A percentile compares a stretch with the other conserved stretches of the same genome.
phyloP scores from a whole-genome alignment of 2,329 filamentous ascomycete species.

The Botrytis porri region DNA sequence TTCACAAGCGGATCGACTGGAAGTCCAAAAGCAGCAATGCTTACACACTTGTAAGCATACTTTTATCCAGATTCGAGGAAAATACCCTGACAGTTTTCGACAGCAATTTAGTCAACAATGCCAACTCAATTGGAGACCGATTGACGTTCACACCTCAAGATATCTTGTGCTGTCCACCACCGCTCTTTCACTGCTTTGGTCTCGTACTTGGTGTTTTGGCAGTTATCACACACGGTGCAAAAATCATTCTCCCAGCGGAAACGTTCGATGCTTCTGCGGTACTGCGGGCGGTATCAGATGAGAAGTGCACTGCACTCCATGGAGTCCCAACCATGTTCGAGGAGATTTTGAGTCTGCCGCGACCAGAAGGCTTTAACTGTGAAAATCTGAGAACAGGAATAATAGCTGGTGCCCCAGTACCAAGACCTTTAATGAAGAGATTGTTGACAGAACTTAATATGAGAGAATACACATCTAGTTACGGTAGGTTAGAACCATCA shows the following conservation, averaged over 20 bases:
- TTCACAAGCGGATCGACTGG: conserved; percentile 76
- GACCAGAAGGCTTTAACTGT: conserved; percentile 33
- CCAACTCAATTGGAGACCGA: conserved; percentile 28
- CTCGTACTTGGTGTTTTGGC: conserved; percentile 59
- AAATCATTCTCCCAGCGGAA: conserved; percentile 73
- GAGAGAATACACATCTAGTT: conserved; percentile 54
- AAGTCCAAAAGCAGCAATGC: conserved; percentile 70
- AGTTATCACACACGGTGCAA: conserved; percentile 49
- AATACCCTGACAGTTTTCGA: background rate
- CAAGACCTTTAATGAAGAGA: conserved; percentile 69
- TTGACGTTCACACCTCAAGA: conserved; percentile 61
- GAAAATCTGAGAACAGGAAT: conserved; percentile 68
- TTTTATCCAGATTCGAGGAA: background rate
- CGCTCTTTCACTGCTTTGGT: conserved; percentile 83
- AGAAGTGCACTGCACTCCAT: conserved; percentile 71
- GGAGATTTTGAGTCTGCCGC: conserved; percentile 21
- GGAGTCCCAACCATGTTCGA: conserved; percentile 74
- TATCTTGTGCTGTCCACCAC: conserved; percentile 70
- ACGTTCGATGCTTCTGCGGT: conserved; percentile 68
- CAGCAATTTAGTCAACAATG: conserved; percentile 35
- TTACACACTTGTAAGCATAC: conserved; percentile 48
- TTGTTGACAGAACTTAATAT: conserved; percentile 71
- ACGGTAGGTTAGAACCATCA: conserved; percentile 29
- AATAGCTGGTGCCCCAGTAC: conserved; percentile 75
- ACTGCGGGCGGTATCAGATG: conserved; percentile 62